Evolutionary conservation across 495 filamentous ascomycete species (phyloP).

Genomic region (Diplogelasinospora grovesii): DNA sequence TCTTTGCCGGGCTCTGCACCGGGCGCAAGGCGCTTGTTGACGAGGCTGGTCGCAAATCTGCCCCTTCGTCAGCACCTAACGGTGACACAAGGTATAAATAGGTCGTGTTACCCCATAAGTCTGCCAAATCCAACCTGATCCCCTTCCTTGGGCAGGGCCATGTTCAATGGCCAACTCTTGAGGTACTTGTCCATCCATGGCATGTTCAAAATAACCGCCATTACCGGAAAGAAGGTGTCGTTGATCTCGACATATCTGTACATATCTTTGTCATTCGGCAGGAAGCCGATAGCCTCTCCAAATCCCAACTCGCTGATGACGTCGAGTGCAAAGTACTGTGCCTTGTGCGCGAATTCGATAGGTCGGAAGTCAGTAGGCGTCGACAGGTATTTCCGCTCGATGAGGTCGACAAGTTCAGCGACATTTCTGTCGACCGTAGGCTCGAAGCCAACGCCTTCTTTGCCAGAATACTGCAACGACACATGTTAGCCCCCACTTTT

Average conservation of each 20-base stretch:
- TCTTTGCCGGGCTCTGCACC: not conserved
- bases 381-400: conserved; percentile 45
- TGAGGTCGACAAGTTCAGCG: conserved; percentile 31
- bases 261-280: conserved; percentile 22
- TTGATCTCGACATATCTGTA: conserved; percentile 19
- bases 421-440: conserved; percentile 40
- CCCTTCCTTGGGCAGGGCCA: conserved; percentile 13
- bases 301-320: conserved; percentile 37
- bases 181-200: not conserved
- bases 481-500: too few species aligned
- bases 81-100: too few species aligned
- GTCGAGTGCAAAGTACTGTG: conserved; percentile 53
- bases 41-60: not conserved
- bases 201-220: not conserved
- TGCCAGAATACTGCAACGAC: conserved; percentile 19
- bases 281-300: conserved; percentile 26
- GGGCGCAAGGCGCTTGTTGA: conserved; percentile 1
- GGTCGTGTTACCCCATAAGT: conserved; percentile 16
- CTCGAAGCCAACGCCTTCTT: conserved; percentile 40
- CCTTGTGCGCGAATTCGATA: conserved; percentile 48
- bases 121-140: conserved; percentile 22
- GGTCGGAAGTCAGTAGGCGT: conserved; percentile 37
- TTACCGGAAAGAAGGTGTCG: conserved; percentile 6
- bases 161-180: conserved; percentile 9
- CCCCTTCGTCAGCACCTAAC: too few species aligned